Base-by-base conservation (phyloP, 1,139 yeast genomes). In the Diutina pseudorugosa region DNA sequence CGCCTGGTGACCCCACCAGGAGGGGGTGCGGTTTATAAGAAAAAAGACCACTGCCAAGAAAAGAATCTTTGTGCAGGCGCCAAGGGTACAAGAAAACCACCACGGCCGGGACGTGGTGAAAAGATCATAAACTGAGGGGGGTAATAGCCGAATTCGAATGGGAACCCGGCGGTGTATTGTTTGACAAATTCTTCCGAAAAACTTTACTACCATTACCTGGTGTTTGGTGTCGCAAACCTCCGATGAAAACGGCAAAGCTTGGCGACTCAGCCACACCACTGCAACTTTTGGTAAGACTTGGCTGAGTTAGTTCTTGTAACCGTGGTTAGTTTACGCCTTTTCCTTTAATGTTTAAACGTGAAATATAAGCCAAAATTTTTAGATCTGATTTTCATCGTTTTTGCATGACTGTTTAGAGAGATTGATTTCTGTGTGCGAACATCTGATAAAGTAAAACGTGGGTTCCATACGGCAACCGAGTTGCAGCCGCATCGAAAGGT, bases 11-110 rank as follows among this genome's bases (percentile, higher is more conserved):
- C 16, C n/a, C n/a, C 16, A 21, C n/a, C 16, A 7, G 45, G 23
- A 42, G 25, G 23, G n/a, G 30, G n/a, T 25, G 23, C 45, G 30
- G 47, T 43, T 19, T 43, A 43, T 43, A 43, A 43, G 47, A 43
- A 43, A 43, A 43, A 43, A 43, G 47, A n/a, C 16, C 12, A n/a
- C 18, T 43, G 49, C 49, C 49, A 45, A 45, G 49, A 45, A 45
- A 45, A n/a, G 11, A n/a, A 11, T 14, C 7, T 45, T 16, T 27
- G 21, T 45, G 49, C 49, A 45, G 49, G 49, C 27, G 40, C 40
- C 49, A 25, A 45, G 40, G 21, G 21, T 5, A 25, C 40, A 27
- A 14, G 20, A 16, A 41, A 41, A 41, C 42, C 11, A 40, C 12
- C 9, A 16, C 7, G 8, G 42, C 42, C 42, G 42, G 36, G 8